Percentiles rank a stretch among this genome's conserved stretches.
Conservation (phyloP, 202 grass and related monocot genomes). For the Setaria viridis region DNA sequence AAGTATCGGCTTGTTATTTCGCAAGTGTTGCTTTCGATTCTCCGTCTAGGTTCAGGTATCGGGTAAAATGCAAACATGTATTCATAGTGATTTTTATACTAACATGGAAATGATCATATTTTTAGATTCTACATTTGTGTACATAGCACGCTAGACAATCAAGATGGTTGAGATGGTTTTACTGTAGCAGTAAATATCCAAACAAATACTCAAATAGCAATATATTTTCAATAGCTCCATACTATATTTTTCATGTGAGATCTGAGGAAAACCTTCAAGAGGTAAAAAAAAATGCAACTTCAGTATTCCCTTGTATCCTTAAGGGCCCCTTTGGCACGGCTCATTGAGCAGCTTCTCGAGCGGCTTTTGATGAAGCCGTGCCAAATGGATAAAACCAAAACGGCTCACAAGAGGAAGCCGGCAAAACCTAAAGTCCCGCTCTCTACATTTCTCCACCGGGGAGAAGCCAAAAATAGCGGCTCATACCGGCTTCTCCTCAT, state of each 20-base stretch:
- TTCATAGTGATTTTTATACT: neutral
- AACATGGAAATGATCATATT: neutral
- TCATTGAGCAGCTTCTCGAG: too few species aligned
- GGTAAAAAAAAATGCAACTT: too few species aligned
- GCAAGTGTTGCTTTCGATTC: neutral
- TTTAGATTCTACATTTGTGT: neutral
- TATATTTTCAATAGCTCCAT: too few species aligned
- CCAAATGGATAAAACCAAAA: too few species aligned
- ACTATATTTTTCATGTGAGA: neutral
- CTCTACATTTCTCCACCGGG: too few species aligned
- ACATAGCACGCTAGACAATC: neutral
- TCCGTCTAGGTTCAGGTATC: neutral
- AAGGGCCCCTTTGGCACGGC: too few species aligned
- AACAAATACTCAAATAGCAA: neutral
- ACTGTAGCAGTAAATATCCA: neutral
- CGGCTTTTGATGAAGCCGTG: too few species aligned
- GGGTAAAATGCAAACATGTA: neutral
- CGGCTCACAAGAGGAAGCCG: too few species aligned
- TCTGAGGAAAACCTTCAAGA: too few species aligned
- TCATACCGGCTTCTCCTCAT: too few species aligned
- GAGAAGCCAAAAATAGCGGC: too few species aligned
- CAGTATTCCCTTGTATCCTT: neutral
- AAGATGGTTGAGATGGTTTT: neutral
- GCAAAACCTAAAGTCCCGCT: too few species aligned
- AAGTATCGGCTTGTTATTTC: neutral